Percentiles rank a stretch among this genome's conserved stretches.
These are phyloP conservation scores for Isatis tinctoria DNA, from an alignment of 345 rosid species.

Conservation along the genomic window DNA sequence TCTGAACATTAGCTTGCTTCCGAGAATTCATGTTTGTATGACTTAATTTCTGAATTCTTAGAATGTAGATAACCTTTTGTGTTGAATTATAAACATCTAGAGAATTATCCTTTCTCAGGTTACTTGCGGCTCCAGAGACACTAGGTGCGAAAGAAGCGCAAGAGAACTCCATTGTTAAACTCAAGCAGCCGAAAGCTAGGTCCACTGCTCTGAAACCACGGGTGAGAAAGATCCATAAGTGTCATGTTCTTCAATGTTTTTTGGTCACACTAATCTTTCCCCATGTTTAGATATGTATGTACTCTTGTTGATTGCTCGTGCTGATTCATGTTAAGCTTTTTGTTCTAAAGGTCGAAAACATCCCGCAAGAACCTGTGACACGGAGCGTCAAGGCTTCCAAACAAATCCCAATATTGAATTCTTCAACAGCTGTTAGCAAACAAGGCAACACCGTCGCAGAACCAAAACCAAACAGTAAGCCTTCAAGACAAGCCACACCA, in stretches of 20 bases:
- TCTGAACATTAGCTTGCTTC: neutral
- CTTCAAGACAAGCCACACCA: constrained; percentile 63
- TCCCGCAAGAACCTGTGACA: constrained; percentile 46
- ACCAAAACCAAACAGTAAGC: constrained; percentile 32
- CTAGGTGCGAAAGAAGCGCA: neutral
- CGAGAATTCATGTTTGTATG: neutral
- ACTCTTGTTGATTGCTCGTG: neutral
- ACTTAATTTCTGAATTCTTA: neutral
- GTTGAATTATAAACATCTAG: neutral
- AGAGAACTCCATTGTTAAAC: constrained; percentile 18
- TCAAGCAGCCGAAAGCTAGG: constrained; percentile 19
- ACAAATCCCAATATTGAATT: constrained; percentile 35
- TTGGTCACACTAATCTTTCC: neutral
- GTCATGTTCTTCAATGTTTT: neutral
- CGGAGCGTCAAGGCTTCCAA: constrained; percentile 34
- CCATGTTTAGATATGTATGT: neutral
- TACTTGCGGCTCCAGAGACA: constrained; percentile 29
- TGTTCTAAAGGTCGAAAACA: constrained; percentile 49
- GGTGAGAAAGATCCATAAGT: constrained; percentile 40
- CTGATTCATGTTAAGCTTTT: constrained; percentile 20
- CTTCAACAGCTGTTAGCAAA: constrained; percentile 39
- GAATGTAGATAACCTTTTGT: neutral
- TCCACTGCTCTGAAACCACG: constrained; percentile 42
- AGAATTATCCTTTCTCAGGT: constrained; percentile 15
- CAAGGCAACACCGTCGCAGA: constrained; percentile 25